A percentile compares a stretch with the other conserved stretches of the same genome.
These are phyloP conservation scores for Pyrus bretschneideri DNA, from an alignment of 306 rosid species.

Conservation along the genomic window DNA sequence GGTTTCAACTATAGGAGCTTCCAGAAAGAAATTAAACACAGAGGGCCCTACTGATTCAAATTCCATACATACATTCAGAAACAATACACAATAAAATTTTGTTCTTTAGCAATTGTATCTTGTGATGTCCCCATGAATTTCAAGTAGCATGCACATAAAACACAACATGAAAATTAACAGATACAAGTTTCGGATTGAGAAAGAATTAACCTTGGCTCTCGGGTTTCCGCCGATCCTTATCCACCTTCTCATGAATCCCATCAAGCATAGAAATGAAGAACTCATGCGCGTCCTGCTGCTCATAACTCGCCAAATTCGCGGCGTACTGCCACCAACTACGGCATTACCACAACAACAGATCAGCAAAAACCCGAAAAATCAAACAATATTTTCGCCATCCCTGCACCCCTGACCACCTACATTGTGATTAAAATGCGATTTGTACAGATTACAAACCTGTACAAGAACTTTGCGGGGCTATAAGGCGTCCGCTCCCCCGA, in stretches of 20 bases:
- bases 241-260: constrained; percentile 91
- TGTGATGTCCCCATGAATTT: not conserved
- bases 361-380: constrained; percentile 1
- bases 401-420: not conserved
- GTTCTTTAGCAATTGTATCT: not conserved
- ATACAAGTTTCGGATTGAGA: not conserved
- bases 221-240: constrained; percentile 59
- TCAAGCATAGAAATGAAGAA: constrained; percentile 96
- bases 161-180: constrained; percentile 5
- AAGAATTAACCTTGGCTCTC: constrained; percentile 59
- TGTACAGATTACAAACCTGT: constrained; percentile 46
- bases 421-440: not conserved
- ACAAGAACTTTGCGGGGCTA: constrained; percentile 86
- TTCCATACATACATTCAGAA: not conserved
- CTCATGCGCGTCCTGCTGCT: constrained; percentile 97
- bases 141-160: not conserved
- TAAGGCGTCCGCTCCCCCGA: constrained; percentile 77
- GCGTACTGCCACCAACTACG: constrained; percentile 99
- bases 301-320: constrained; percentile 87
- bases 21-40: not conserved
- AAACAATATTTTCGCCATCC: not conserved
- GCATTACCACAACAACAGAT: constrained; percentile 6
- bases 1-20: not conserved
- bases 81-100: not conserved
- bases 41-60: not conserved